A percentile compares a stretch with the other conserved stretches of the same genome.
Conservation (phyloP, 169 alveolate genomes). For the Plasmodium knowlesi region DNA sequence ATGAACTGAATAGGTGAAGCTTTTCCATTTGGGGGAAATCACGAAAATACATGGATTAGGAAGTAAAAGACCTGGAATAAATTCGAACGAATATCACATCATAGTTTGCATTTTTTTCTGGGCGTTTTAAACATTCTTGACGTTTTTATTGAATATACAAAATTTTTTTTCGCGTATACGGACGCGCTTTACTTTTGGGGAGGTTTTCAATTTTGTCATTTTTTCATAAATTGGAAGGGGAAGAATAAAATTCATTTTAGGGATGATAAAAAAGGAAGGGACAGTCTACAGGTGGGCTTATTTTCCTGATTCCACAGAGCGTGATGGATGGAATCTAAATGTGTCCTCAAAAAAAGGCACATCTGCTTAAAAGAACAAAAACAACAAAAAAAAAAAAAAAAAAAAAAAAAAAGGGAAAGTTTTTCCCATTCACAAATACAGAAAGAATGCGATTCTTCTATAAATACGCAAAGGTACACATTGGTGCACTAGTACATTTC, state of each 20-base stretch:
- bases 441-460: background rate
- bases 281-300: background rate
- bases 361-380: background rate
- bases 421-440: background rate
- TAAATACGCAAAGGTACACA: background rate
- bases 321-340: background rate
- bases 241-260: background rate
- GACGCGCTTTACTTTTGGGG: background rate
- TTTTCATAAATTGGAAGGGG: background rate
- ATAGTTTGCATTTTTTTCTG: background rate
- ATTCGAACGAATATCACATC: background rate
- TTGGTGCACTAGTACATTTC: background rate
- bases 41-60: background rate
- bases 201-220: background rate
- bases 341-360: background rate
- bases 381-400: background rate
- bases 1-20: background rate
- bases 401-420: background rate
- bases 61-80: background rate
- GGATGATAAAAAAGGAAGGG: background rate
- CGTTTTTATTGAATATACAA: background rate
- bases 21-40: background rate
- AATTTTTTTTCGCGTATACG: background rate
- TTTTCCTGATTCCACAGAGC: background rate
- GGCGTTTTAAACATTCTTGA: background rate